Conservation (phyloP, 1,284 basidiomycete genomes). For the Naganishia albida region DNA sequence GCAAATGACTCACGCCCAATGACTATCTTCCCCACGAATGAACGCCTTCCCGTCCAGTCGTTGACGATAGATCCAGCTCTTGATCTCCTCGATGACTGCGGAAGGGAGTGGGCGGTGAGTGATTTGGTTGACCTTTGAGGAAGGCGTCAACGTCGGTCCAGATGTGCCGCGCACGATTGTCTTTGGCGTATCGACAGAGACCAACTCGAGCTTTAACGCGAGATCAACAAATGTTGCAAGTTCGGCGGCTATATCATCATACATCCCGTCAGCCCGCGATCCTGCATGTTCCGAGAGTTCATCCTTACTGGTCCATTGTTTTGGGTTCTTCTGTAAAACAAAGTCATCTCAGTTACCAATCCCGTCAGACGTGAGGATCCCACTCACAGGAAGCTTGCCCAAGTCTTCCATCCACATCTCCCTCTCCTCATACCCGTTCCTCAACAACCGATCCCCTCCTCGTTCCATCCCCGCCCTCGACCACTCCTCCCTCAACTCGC, state of each 20-base stretch:
- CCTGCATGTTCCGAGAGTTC: background rate
- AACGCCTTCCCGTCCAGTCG: slow-evolving; percentile 26
- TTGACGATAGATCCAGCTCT: slow-evolving; percentile 21
- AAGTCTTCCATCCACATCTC: background rate
- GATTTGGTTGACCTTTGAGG: background rate
- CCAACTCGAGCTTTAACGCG: background rate
- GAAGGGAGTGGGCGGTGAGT: background rate
- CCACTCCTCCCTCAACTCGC: slow-evolving; percentile 11
- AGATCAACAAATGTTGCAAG: slow-evolving; percentile 3
- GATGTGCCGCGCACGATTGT: background rate
- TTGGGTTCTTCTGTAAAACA: slow-evolving; percentile 10
- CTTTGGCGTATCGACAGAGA: background rate
- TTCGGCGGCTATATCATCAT: background rate
- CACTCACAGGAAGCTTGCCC: slow-evolving; percentile 5
- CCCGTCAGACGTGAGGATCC: background rate
- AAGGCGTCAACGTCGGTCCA: background rate
- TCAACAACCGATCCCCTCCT: background rate
- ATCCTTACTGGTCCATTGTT: slow-evolving; percentile 29
- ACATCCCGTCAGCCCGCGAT: background rate
- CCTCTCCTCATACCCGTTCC: background rate
- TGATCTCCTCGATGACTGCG: slow-evolving; percentile 22
- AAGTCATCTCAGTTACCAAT: background rate
- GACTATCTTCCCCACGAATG: slow-evolving; percentile 15
- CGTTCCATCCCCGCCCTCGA: background rate
- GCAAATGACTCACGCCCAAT: slow-evolving; percentile 28